These are phyloP conservation scores for Ulvella scutata DNA, from an alignment of 139 green algal species.

Conservation along the genomic window DNA sequence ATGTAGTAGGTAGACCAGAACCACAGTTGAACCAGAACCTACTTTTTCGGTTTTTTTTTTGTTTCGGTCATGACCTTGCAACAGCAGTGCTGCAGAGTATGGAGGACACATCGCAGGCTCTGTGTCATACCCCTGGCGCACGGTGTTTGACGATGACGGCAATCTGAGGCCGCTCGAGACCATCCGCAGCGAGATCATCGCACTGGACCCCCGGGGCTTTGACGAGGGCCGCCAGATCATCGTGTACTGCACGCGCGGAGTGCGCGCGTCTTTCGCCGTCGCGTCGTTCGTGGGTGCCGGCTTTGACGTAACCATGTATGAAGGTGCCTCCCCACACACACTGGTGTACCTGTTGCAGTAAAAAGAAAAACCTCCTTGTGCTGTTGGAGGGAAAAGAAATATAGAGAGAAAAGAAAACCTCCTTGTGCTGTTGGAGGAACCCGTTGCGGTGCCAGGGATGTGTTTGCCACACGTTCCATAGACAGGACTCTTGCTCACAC, in stretches of 20 bases:
- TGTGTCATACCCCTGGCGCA: background rate
- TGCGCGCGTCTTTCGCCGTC: background rate
- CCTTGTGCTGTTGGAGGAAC: too few relatives aligned
- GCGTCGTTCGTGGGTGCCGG: background rate
- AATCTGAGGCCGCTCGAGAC: background rate
- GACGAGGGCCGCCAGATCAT: background rate
- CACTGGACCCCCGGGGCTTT: background rate
- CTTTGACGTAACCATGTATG: background rate
- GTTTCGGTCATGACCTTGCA: too few relatives aligned
- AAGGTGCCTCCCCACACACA: background rate
- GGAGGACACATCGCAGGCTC: background rate
- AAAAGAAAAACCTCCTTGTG: too few relatives aligned
- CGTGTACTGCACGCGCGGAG: constrained; percentile 1
- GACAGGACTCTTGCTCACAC: too few relatives aligned
- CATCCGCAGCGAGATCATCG: background rate
- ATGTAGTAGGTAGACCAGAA: too few relatives aligned
- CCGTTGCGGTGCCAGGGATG: too few relatives aligned
- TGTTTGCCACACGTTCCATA: too few relatives aligned
- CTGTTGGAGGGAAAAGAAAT: too few relatives aligned
- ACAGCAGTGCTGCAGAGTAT: background rate
- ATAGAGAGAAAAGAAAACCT: too few relatives aligned
- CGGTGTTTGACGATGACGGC: background rate
- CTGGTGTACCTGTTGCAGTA: too few relatives aligned
- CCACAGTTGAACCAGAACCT: too few relatives aligned
- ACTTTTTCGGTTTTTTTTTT: too few relatives aligned